These are phyloP conservation scores for Sporopachydermia cereana DNA, from an alignment of 1,139 yeast genomes.

Conservation along the genomic window DNA sequence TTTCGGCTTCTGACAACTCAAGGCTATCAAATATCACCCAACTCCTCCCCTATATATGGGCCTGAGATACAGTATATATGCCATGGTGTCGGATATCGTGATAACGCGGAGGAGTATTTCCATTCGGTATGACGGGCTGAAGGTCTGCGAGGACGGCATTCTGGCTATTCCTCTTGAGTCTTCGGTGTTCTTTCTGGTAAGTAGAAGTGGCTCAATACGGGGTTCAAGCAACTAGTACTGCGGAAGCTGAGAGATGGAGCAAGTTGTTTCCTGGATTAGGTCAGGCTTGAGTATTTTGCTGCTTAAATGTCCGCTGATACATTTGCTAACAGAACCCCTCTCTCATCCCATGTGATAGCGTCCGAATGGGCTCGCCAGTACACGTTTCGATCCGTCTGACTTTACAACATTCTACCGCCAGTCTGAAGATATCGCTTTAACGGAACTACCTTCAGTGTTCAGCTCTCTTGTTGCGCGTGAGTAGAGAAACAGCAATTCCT, in stretches of 20 bases:
- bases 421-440: neutral
- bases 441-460: conserved; percentile 1
- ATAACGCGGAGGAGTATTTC: neutral
- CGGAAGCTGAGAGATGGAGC: too few relatives aligned
- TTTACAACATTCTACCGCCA: neutral
- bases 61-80: too few relatives aligned
- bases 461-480: too few relatives aligned
- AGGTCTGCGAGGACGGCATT: neutral
- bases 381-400: neutral
- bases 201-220: too few relatives aligned
- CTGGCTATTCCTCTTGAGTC: neutral
- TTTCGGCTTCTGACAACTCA: too few relatives aligned
- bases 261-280: too few relatives aligned
- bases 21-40: too few relatives aligned
- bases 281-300: too few relatives aligned
- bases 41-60: too few relatives aligned
- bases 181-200: neutral
- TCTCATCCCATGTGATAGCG: neutral
- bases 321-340: neutral
- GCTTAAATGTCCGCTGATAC: too few relatives aligned
- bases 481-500: too few relatives aligned
- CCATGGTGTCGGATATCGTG: neutral
- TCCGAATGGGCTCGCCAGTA: neutral
- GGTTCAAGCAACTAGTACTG: too few relatives aligned
- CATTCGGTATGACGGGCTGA: neutral